These are phyloP conservation scores for Carex scoparia DNA, from an alignment of 176 grass and related monocot species.

Conservation along the genomic window DNA sequence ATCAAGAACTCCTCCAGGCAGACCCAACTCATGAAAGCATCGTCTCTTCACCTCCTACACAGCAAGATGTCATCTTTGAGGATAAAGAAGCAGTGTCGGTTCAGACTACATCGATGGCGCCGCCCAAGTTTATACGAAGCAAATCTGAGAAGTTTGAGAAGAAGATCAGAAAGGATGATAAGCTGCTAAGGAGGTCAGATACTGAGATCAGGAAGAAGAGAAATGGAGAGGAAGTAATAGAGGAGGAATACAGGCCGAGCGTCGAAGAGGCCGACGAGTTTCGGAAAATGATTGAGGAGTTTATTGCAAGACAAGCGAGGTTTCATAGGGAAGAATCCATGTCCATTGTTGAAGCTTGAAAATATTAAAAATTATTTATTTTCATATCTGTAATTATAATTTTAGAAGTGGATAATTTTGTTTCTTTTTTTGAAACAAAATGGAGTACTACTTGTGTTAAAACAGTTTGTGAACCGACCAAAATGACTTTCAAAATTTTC, in stretches of 20 bases:
- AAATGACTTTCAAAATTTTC: not conserved
- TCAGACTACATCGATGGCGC: conserved; percentile 19
- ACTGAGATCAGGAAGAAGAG: conserved; percentile 44
- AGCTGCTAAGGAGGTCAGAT: conserved; percentile 52
- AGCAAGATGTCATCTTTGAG: conserved; percentile 18
- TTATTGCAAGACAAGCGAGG: conserved; percentile 70
- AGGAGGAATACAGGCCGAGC: conserved; percentile 26
- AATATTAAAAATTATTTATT: conserved; percentile 6
- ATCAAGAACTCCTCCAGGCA: not conserved
- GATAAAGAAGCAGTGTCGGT: conserved; percentile 36
- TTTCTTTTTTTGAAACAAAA: conserved; percentile 23
- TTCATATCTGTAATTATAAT: conserved; percentile 30
- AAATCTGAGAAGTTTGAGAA: conserved; percentile 52
- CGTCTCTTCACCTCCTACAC: not conserved
- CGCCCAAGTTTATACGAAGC: conserved; percentile 36
- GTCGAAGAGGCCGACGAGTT: conserved; percentile 68
- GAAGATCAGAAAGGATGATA: conserved; percentile 4
- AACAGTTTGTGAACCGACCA: not conserved
- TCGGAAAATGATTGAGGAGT: conserved; percentile 65
- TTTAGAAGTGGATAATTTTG: conserved; percentile 20
- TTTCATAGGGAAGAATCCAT: conserved; percentile 89
- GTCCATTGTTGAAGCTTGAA: conserved; percentile 25
- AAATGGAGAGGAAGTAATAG: conserved; percentile 29
- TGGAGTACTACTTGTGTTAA: conserved; percentile 1
- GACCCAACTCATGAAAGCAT: not conserved